Base-by-base conservation (phyloP, 1,284 basidiomycete genomes). In the Vanrija humicola region DNA sequence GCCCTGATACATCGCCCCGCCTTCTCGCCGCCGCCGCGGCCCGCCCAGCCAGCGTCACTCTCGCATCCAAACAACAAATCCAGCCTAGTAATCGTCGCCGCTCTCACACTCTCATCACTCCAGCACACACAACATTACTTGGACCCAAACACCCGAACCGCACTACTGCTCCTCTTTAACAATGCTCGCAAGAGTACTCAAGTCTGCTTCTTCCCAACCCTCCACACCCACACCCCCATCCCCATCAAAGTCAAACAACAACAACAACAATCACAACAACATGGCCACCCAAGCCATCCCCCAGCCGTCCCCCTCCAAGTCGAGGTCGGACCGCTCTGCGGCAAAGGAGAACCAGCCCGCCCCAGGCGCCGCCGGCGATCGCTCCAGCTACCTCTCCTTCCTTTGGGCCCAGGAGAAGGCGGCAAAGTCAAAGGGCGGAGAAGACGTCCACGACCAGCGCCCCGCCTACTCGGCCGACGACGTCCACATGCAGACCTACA, bases 401-500 rank as follows among this genome's bases (percentile, higher is more conserved):
- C 59, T 73, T 10, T 72, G 69, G 54, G 53, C 63, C 10, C 62
- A 68, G 57, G 62, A 50, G 34, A 63, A 69, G 49, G 54, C 53
- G 23, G 34, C 34, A 12, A 34, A 34, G 34, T 34, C 34, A 34
- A 46, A 57, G 26, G 67, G 64, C 18, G 63, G 63, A 12, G 62
- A 67, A 3, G 65, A 65, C 12, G 64, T 65, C 9, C 65, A 63
- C 48, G 54, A 19, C 28, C 43, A 46, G 29, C 57, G 50, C 21
- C 29, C 26, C 9, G 39, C 44, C 28, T 34, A 57, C 39, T 52
- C 65, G 6, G 59, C 56, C 10, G 71, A 72, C 43, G 77, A 78
- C 51, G 63, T 77, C n/a, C 74, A 75, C 55, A 77, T 77, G 76
- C 64, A 68, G 59, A 77, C 77, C 4, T 69, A 74, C 59, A 75